phyloP scores from a whole-genome alignment of 2,329 filamentous ascomycete species.

The Pseudogymnoascus sp. region DNA sequence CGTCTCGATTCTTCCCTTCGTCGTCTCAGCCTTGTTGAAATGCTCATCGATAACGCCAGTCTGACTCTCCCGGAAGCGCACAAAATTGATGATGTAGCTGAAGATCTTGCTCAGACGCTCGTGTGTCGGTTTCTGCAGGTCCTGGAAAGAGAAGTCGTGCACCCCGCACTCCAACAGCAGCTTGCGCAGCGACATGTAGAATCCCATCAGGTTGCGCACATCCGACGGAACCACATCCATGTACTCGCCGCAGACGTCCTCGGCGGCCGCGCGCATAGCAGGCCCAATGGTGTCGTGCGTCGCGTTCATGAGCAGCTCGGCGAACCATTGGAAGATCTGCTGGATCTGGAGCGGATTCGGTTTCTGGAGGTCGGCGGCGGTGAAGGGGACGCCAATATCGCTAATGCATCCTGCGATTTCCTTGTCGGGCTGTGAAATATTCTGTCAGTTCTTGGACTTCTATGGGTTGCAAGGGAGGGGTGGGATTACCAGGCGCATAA shows the following conservation, averaged over 20 bases:
- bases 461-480: background rate
- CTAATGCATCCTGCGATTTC: conserved; percentile 97
- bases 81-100: conserved; percentile 97
- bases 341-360: conserved; percentile 92
- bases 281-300: conserved; percentile 91
- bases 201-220: conserved; percentile 90
- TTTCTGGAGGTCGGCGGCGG: conserved; percentile 78
- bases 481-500: conserved; percentile 46
- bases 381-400: conserved; percentile 90
- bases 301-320: conserved; percentile 85
- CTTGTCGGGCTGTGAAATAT: conserved; percentile 40
- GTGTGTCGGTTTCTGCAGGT: conserved; percentile 85
- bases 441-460: conserved; percentile 15
- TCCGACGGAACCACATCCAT: conserved; percentile 78
- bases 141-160: conserved; percentile 85
- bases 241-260: conserved; percentile 78
- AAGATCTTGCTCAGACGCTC: conserved; percentile 90
- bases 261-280: conserved; percentile 85
- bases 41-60: conserved; percentile 84
- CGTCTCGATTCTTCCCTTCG: conserved; percentile 79
- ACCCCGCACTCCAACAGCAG: conserved; percentile 84
- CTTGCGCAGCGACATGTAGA: conserved; percentile 76
- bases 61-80: conserved; percentile 90
- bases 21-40: conserved; percentile 82
- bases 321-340: conserved; percentile 97